Percentiles rank a stretch among this genome's conserved stretches.
Conservation (phyloP, 2,329 filamentous ascomycete genomes). For the Claviceps sp. region DNA sequence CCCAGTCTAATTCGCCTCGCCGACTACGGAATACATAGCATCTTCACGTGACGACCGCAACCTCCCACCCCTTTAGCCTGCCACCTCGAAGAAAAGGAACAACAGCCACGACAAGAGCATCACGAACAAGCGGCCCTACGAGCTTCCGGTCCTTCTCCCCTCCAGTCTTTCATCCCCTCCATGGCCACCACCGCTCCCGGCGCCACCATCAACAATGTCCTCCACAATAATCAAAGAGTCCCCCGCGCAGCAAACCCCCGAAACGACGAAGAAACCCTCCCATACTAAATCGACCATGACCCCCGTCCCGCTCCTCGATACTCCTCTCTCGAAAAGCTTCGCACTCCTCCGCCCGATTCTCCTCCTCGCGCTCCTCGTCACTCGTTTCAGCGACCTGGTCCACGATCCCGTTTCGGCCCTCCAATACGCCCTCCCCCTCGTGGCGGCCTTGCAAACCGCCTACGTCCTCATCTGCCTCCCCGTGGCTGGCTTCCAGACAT, state of each 20-base stretch:
- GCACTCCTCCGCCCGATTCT: conserved; percentile 56
- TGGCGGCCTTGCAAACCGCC: conserved; percentile 49
- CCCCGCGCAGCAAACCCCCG: conserved; percentile 13
- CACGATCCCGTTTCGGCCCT: conserved; percentile 55
- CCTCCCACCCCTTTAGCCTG: not conserved
- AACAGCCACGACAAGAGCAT: not conserved
- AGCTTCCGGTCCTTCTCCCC: not conserved
- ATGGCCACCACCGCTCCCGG: conserved; percentile 8
- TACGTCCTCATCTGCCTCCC: conserved; percentile 54
- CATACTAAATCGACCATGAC: conserved; percentile 15
- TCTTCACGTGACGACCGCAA: not conserved
- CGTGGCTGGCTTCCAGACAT: conserved; percentile 35
- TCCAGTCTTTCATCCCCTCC: not conserved
- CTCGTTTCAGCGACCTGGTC: conserved; percentile 55
- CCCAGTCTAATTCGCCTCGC: not conserved
- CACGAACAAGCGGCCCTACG: not conserved
- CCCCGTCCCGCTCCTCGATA: conserved; percentile 25
- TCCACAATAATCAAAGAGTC: conserved; percentile 19
- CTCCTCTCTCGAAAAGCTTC: conserved; percentile 31
- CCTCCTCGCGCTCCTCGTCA: conserved; percentile 49
- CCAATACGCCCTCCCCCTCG: conserved; percentile 43
- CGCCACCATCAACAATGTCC: conserved; percentile 27
- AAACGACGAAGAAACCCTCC: conserved; percentile 13
- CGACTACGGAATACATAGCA: not conserved
- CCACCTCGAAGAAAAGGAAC: not conserved